Base-by-base conservation (phyloP, 1,284 basidiomycete genomes). In the Sanguinoderma infundibulare region DNA sequence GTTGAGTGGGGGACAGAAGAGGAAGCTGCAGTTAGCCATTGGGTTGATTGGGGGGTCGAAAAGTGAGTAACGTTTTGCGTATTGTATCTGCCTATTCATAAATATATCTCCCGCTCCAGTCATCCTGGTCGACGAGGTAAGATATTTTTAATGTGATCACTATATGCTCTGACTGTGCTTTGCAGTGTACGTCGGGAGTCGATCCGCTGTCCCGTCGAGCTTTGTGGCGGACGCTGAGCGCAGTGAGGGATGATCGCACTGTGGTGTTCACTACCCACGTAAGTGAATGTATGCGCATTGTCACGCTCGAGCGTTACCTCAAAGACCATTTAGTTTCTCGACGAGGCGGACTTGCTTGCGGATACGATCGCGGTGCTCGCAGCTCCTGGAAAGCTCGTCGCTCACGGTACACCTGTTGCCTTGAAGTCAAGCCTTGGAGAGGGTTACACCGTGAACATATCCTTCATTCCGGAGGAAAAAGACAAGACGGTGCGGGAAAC, bases 311-410 rank as follows among this genome's bases (percentile, higher is more conserved):
- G 17, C 39, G 20, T 65, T 22, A 51, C 15, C 30, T 42, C 34
- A 61, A 28, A 42, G 30, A 20, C 70, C 26, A 20, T 60, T 17
- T 66, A 87, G 83, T 90, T 92, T 74, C 79, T 93, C 4, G 92
- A 94, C 66, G 91, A 94, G 75, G 91, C 91, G 0, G 92, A 94
- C 70, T 78, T 93, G 15, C 77, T 94, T 9, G 92, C 87, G 0
- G 91, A 94, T 67, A 79, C 85, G 12, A 90, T 94, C 52, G 89
- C 88, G 0, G 87, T 94, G 53, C 78, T 94, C 5, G 87, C 88
- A 24, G 84, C 89, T 0, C 92, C 91, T 3, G 92, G 91, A 9
- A 89, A 87, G 65, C 77, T 92, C 1, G 82, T 94, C 2, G 91
- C 90, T 0, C 79, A 86, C 47, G 91, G 90, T 7, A 82, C 87